phyloP scores from a whole-genome alignment of 108 stramenopile genomes.

The Cyclotella choctawhatcheeana region DNA sequence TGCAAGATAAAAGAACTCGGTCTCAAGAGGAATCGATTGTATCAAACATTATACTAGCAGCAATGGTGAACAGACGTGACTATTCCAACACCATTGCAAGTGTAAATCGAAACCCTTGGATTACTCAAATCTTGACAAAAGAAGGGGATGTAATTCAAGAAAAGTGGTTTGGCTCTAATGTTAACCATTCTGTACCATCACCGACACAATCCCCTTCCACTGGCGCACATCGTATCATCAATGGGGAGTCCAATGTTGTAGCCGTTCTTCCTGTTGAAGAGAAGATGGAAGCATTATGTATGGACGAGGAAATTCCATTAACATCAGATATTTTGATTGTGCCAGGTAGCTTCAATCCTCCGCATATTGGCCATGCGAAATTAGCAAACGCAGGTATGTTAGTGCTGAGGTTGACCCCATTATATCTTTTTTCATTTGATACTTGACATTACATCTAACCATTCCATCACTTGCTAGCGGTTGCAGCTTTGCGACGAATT shows the following conservation, averaged over 20 bases:
- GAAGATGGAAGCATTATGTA: constrained; percentile 37
- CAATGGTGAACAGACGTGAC: constrained; percentile 34
- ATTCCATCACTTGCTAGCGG: too few relatives aligned
- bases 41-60: constrained; percentile 39
- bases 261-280: constrained; percentile 50
- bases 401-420: too few relatives aligned
- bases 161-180: background rate
- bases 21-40: constrained; percentile 38
- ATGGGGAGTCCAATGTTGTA: constrained; percentile 57
- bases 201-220: constrained; percentile 18
- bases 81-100: background rate
- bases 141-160: constrained; percentile 36
- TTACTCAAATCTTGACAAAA: constrained; percentile 35
- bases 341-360: constrained; percentile 92
- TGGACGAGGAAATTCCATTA: constrained; percentile 42
- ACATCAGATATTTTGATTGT: constrained; percentile 70
- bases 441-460: too few relatives aligned
- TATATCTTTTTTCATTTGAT: too few relatives aligned
- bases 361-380: constrained; percentile 81
- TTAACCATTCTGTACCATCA: background rate
- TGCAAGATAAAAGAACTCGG: constrained; percentile 25
- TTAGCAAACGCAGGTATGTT: constrained; percentile 80
- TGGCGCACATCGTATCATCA: constrained; percentile 59
- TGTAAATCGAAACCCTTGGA: background rate
- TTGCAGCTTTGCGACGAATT: constrained; percentile 33